Conservation (phyloP, 148 eudicot species). For the Nyssa sinensis region DNA sequence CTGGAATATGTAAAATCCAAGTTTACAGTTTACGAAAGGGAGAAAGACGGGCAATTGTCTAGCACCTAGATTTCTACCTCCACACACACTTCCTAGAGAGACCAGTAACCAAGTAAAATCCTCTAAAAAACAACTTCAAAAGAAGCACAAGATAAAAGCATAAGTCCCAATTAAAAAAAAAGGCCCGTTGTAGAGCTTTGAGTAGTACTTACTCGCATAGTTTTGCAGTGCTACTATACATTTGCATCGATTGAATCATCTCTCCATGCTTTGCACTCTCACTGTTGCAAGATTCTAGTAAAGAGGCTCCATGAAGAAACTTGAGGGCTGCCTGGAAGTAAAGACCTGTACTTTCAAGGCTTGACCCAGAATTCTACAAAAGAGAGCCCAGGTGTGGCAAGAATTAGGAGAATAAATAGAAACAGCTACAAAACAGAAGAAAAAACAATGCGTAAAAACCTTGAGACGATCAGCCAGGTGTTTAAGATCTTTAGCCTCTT, state of each 20-base stretch:
- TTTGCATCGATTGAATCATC: slow-evolving; percentile 56
- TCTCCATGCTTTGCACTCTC: slow-evolving; percentile 71
- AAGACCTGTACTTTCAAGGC: slow-evolving; percentile 54
- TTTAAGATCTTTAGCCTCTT: slow-evolving; percentile 87
- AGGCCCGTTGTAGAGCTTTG: neutral
- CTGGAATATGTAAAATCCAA: neutral
- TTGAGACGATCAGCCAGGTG: slow-evolving; percentile 93
- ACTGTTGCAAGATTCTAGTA: slow-evolving; percentile 63
- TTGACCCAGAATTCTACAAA: slow-evolving; percentile 63
- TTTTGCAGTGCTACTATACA: slow-evolving; percentile 91
- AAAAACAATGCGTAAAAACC: slow-evolving; percentile 36
- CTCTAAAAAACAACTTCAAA: neutral
- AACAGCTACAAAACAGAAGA: neutral
- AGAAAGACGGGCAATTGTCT: neutral
- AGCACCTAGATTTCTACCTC: neutral
- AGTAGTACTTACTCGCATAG: slow-evolving; percentile 81
- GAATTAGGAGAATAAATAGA: slow-evolving; percentile 1
- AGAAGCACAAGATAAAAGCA: neutral
- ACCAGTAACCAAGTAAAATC: neutral
- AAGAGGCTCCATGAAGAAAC: slow-evolving; percentile 89
- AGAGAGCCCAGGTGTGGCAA: slow-evolving; percentile 17
- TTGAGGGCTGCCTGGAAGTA: slow-evolving; percentile 91
- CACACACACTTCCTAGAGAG: neutral
- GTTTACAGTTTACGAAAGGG: neutral
- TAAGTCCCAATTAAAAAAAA: slow-evolving; percentile 4